phyloP scores from a whole-genome alignment of 129 eudicot genomes.

The Helianthus tuberosus region DNA sequence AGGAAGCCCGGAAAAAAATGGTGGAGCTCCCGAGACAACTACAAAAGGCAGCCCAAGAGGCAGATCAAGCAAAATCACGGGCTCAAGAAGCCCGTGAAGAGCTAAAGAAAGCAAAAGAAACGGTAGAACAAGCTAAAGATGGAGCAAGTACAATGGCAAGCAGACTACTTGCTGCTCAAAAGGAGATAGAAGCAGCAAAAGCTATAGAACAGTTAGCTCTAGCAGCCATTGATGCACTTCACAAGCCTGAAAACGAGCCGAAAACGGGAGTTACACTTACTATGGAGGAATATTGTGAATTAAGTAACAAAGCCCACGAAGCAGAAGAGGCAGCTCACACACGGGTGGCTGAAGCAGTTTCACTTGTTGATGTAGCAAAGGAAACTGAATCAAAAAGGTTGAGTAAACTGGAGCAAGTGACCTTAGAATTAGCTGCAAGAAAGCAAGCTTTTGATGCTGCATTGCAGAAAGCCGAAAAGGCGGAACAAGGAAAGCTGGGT shows the following conservation, averaged over 20 bases:
- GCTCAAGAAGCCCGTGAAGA: conserved; percentile 66
- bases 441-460: conserved; percentile 57
- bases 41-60: conserved; percentile 73
- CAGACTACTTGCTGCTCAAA: conserved; percentile 71
- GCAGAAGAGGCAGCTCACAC: conserved; percentile 83
- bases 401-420: conserved; percentile 63
- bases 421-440: conserved; percentile 47
- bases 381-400: conserved; percentile 65
- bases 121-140: conserved; percentile 68
- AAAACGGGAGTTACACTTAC: conserved; percentile 64
- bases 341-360: conserved; percentile 63
- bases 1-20: conserved; percentile 75
- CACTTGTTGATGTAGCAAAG: conserved; percentile 69
- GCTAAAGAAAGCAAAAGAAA: conserved; percentile 67
- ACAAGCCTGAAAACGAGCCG: conserved; percentile 60
- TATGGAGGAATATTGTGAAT: conserved; percentile 80
- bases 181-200: conserved; percentile 91
- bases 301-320: conserved; percentile 80
- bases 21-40: conserved; percentile 77
- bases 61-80: conserved; percentile 61
- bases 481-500: conserved; percentile 76
- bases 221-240: conserved; percentile 71
- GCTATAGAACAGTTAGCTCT: conserved; percentile 84
- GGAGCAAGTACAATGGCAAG: conserved; percentile 73
- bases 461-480: conserved; percentile 69